A percentile compares a stretch with the other conserved stretches of the same genome.
Conservation (phyloP, 495 filamentous ascomycete species). For the Penicillium coffeae region DNA sequence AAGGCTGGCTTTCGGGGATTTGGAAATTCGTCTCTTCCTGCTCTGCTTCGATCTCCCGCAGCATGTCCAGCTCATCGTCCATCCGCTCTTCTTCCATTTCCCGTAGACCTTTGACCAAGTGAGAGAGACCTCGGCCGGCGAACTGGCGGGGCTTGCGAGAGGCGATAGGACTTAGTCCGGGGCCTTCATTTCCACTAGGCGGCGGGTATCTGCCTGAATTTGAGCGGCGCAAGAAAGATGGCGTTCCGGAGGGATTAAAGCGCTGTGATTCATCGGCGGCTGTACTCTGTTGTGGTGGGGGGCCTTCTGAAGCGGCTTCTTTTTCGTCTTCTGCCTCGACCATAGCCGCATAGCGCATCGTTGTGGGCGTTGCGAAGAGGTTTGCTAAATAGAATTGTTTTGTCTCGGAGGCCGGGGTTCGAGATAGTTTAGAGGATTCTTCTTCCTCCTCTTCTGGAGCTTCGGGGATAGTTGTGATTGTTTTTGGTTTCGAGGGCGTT, state of each 20-base stretch:
- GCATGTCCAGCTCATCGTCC: constrained; percentile 76
- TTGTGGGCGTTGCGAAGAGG: constrained; percentile 61
- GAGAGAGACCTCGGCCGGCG: constrained; percentile 69
- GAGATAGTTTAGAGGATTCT: constrained; percentile 35
- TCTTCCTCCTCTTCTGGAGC: constrained; percentile 31
- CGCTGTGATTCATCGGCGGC: constrained; percentile 9
- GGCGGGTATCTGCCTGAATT: constrained; percentile 30
- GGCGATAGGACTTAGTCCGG: constrained; percentile 44
- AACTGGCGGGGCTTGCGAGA: constrained; percentile 59
- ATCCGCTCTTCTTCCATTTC: constrained; percentile 73
- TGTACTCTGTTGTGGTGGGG: constrained; percentile 14
- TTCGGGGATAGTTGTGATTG: constrained; percentile 28
- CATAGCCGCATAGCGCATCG: constrained; percentile 43
- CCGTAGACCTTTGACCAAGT: constrained; percentile 70
- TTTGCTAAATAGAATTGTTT: constrained; percentile 59
- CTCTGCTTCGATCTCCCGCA: constrained; percentile 73
- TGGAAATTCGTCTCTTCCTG: constrained; percentile 36
- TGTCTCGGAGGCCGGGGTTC: constrained; percentile 60
- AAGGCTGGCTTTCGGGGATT: constrained; percentile 60
- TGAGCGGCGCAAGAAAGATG: constrained; percentile 67
- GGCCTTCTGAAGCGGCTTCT: constrained; percentile 20
- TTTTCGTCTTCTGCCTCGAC: constrained; percentile 27
- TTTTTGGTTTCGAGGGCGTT: constrained; percentile 39
- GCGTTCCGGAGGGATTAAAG: constrained; percentile 49
- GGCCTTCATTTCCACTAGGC: constrained; percentile 5